Evolutionary conservation across 139 green algal species (phyloP), one percentile per base, ranked within the genome.

Genomic region (Auxenochlorella pyrenoidosa): DNA sequence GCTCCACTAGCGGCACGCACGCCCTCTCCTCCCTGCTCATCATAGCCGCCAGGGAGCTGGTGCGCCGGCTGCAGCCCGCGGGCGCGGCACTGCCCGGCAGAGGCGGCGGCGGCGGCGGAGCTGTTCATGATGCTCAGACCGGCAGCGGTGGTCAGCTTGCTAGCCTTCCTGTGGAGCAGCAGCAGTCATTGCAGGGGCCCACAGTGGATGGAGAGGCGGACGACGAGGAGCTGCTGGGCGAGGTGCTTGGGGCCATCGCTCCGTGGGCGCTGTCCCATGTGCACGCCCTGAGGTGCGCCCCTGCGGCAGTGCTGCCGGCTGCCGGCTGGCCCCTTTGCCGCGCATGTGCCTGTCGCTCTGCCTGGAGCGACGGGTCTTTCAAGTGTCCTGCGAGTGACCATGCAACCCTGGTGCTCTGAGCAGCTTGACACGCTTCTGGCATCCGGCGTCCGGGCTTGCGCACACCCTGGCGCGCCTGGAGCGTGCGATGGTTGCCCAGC

Each of bases 261-360:
- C 94, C 95, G 21, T 98, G 93, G 90, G 78, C 95, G 28, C 89
- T 93, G 63, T 92, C 91, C 44, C 95, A 97, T 86, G 86, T 94
- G 32, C 95, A 98, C 82, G 87, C 91, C 1, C 88, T 92, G 79
- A 91, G 91, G 85, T 90, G 54, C 40, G 40, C 54, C 22, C 16
- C 54, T 8, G 54, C 18, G 2, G 18, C 54, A 63, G 10, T 8
- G 16, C 54, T 24, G 54, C 54, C 54, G 3, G 54, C 54, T 63
- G 54, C 15, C 13, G 2, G 18, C 54, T 13, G 18, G 54, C 54
- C 54, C 54, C n/a, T n/a, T n/a, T 63, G 54, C 54, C 18, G 2
- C 54, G 54, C 15, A 13, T 13, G 15, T 63, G 54, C 47, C 47
- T 10, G 47, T 10, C 47, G 47, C 47, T 10, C 10, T 6, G 47